These are phyloP conservation scores for Thelonectria rubi DNA, from an alignment of 2,329 filamentous ascomycete species.

Conservation along the genomic window DNA sequence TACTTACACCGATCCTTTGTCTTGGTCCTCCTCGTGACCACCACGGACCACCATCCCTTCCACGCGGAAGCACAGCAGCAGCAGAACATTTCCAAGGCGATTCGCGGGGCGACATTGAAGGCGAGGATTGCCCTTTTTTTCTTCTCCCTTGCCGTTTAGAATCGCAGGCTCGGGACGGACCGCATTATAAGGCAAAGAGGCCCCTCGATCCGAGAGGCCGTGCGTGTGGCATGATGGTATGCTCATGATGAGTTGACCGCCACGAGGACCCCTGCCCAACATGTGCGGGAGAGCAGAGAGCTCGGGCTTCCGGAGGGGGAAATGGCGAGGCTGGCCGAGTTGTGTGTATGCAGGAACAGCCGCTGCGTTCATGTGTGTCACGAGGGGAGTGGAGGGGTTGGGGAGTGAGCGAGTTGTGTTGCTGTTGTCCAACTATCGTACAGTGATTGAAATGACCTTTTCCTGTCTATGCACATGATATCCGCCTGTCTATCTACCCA, in stretches of 20 bases:
- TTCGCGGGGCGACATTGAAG: not conserved
- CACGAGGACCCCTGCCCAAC: slow-evolving; percentile 11
- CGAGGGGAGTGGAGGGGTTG: not conserved
- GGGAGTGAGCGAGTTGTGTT: not conserved
- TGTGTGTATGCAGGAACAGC: not conserved
- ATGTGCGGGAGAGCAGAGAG: not conserved
- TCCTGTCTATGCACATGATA: not conserved
- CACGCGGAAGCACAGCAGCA: slow-evolving; percentile 1
- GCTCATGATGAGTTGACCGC: slow-evolving; percentile 16
- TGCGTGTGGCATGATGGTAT: slow-evolving; percentile 17
- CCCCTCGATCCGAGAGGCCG: not conserved
- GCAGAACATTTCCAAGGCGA: not conserved
- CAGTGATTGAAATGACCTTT: slow-evolving; percentile 3
- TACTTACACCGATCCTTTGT: slow-evolving; percentile 20
- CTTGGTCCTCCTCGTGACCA: not conserved
- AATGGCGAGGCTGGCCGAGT: not conserved
- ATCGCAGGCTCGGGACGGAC: no score
- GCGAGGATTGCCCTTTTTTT: not conserved
- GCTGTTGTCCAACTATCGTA: slow-evolving; percentile 4
- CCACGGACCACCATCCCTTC: slow-evolving; percentile 15
- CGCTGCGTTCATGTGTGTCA: not conserved
- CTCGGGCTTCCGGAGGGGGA: not conserved
- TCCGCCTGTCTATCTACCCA: not conserved
- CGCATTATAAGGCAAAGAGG: not conserved
- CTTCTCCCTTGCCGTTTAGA: not conserved